A percentile compares a stretch with the other conserved stretches of the same genome.
Evolutionary conservation across 164 flowering plant species (phyloP).

Genomic region (Berberis thunbergii): DNA sequence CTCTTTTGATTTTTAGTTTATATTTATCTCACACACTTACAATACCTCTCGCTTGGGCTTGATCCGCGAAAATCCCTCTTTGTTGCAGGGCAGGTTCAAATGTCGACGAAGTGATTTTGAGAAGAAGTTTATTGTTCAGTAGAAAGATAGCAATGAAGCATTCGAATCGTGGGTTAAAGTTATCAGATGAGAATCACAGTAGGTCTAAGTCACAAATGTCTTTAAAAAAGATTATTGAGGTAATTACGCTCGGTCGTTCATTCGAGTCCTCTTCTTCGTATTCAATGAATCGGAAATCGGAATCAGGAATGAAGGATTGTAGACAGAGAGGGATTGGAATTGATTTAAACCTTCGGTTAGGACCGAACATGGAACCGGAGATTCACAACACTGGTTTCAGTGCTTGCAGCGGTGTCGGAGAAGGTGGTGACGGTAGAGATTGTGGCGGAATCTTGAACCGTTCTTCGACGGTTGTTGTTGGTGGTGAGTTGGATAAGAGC

Average conservation of each 20-base stretch:
- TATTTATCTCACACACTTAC: not conserved
- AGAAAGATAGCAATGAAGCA: constrained; percentile 9
- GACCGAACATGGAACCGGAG: constrained; percentile 6
- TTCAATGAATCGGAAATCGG: not conserved
- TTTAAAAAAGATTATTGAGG: constrained; percentile 26
- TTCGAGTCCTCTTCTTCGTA: not conserved
- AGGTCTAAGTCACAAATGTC: constrained; percentile 31
- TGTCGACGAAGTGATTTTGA: not conserved
- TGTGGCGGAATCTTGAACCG: constrained; percentile 1
- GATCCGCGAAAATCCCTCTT: constrained; percentile 9
- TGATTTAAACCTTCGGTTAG: constrained; percentile 32
- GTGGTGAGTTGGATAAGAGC: constrained; percentile 7
- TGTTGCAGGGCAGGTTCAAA: constrained; percentile 5
- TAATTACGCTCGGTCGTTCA: constrained; percentile 17
- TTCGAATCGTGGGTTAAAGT: constrained; percentile 7
- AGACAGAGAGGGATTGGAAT: constrained; percentile 15
- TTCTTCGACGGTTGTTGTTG: constrained; percentile 3
- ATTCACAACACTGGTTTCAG: constrained; percentile 7
- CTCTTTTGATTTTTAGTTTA: constrained; percentile 1
- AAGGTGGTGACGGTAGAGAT: constrained; percentile 3
- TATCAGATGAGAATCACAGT: constrained; percentile 8
- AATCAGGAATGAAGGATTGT: constrained; percentile 4
- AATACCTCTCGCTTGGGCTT: constrained; percentile 2
- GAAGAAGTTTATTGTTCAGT: not conserved
- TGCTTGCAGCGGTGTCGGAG: constrained; percentile 20